Base-by-base conservation (phyloP, 768 basidiomycete genomes). In the Mycena capillaripes region DNA sequence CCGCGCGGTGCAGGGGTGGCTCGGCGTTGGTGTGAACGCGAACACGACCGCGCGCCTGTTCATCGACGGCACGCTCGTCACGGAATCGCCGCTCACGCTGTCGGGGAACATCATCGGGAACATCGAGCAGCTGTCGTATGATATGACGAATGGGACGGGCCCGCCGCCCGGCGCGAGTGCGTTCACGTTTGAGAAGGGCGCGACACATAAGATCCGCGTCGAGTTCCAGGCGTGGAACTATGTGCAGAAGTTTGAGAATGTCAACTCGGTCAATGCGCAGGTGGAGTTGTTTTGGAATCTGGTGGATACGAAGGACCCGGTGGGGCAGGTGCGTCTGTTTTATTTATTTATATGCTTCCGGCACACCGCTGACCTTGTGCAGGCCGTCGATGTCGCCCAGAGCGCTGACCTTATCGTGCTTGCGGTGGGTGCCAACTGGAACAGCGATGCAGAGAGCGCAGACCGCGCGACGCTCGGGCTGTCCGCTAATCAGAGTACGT, bases 341-440 rank as follows among this genome's bases (percentile, higher is more conserved):
- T n/a, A n/a, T n/a, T n/a, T n/a, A n/a, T n/a, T n/a, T n/a, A n/a
- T n/a, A 36, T 56, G 11, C 1, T 17, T 56, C n/a, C 36, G 25
- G 16, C 14, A 25, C 23, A 19, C 30, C 25, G 40, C 63, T 66
- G 38, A 61, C 16, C 42, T 52, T 36, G n/a, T 27, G 29, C 46
- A 79, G 78, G 78, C 78, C 14, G 74, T 77, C 19, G 74, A 77
- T 11, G 57, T 79, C 17, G 78, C 78, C 2, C 75, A 71, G 63
- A 53, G 42, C 23, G 74, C 78, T 1, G 78, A 79, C 36, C 65
- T 79, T 25, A 73, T 79, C 36, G 48, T 79, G 14, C 71, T 79
- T 11, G 78, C 78, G 5, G 77, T 79, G 9, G 78, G 78, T 36
- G 78, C 78, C 2, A 76, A 76, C 53, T 79, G 78, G 78, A 79